Base-by-base conservation (phyloP, 331 rosid genomes). In the Pyrus hybrid region DNA sequence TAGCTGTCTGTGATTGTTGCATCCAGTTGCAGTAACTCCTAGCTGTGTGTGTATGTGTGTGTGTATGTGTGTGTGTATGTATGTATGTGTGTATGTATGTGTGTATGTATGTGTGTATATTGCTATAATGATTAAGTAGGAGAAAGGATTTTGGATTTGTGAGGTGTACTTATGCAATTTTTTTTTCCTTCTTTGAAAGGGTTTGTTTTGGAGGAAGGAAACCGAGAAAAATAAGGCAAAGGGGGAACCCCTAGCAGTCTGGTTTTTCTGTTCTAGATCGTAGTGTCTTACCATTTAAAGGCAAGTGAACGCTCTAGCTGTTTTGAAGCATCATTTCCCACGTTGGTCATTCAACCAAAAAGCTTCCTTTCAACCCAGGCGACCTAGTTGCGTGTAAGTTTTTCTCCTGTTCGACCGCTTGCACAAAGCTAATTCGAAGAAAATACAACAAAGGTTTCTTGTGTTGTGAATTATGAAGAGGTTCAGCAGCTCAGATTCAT, bases 401-500 rank as follows among this genome's bases (percentile, higher is more conserved):
- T 37, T 37, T 37, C 13, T 37, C 45, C 4, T 9, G 43, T 37
- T 37, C 43, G 13, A 37, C 45, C 1, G 45, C 45, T 37, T 37
- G 45, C 13, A 37, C 45, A 37, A 37, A 37, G 45, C 45, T 37
- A 37, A 37, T 37, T 37, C 13, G 13, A 37, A 37, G 45, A 2
- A 37, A 37, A 37, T 37, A 37, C 45, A 37, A 37, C 45, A 9
- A 37, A 10, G 13, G 45, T 37, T 26, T 9, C 58, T 28, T 45
- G 70, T 6, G 2, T 12, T 35, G 67, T 51, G 63, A 65, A 72
- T 61, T 51, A 88, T 85, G 96, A 83, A 87, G 91, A 84, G 86
- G 71, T 66, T 82, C 79, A 63, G 75, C 18, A 73, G 75, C 79
- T 80, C 90, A 51, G 81, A 83, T 22, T 76, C 88, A 62, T 37